phyloP scores from a whole-genome alignment of 768 basidiomycete genomes.

The Xerocomus brunneocitrinus region DNA sequence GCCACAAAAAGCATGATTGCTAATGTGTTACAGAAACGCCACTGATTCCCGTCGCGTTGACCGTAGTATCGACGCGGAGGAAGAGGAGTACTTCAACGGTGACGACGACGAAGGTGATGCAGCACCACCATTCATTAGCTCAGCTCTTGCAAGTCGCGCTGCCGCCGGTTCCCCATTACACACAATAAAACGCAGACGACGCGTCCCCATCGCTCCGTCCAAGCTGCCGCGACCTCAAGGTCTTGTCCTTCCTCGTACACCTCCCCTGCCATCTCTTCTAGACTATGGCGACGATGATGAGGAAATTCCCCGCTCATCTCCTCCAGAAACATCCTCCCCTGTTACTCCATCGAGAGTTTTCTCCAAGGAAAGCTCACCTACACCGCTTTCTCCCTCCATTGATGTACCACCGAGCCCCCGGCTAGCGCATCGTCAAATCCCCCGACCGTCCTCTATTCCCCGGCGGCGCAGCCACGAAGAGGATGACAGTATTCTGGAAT shows the following conservation, averaged over 20 bases:
- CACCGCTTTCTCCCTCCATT: slow-evolving; percentile 32
- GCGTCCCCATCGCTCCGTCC: slow-evolving; percentile 40
- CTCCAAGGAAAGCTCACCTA: slow-evolving; percentile 14
- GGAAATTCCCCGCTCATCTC: slow-evolving; percentile 21
- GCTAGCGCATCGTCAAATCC: slow-evolving; percentile 35
- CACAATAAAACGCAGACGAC: slow-evolving; percentile 56
- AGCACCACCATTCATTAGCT: slow-evolving; percentile 30
- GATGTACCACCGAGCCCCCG: slow-evolving; percentile 37
- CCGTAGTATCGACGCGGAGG: slow-evolving; percentile 62
- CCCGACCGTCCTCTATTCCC: slow-evolving; percentile 40
- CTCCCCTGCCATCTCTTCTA: slow-evolving; percentile 56
- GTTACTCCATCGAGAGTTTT: slow-evolving; percentile 10
- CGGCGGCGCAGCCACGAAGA: slow-evolving; percentile 44
- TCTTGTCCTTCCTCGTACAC: slow-evolving; percentile 41
- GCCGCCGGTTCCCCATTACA: slow-evolving; percentile 31
- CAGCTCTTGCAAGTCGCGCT: slow-evolving; percentile 24
- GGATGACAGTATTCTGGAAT: slow-evolving; percentile 53
- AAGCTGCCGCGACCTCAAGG: slow-evolving; percentile 45
- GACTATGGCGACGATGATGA: slow-evolving; percentile 74
- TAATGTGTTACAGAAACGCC: slow-evolving; percentile 31
- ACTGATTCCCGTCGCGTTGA: slow-evolving; percentile 40
- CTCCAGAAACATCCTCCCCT: slow-evolving; percentile 12
- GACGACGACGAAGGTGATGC: slow-evolving; percentile 74
- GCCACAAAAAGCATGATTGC: slow-evolving; percentile 1
- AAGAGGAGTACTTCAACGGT: slow-evolving; percentile 91